These are phyloP conservation scores for Phytophthora citrophthora DNA, from an alignment of 352 stramenopile genomes.

Conservation along the genomic window DNA sequence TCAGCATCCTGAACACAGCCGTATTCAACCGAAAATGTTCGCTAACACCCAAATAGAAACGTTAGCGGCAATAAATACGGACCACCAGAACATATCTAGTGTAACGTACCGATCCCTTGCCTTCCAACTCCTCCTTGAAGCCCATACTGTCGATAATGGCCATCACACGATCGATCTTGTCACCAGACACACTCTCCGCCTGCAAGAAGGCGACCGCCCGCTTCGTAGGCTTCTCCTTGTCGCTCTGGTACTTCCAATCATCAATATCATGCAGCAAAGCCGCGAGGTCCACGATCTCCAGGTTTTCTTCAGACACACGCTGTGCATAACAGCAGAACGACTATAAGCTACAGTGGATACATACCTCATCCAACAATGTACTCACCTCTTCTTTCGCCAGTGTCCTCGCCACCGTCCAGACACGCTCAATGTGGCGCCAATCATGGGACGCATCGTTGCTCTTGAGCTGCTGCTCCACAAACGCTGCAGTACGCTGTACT, in stretches of 20 bases:
- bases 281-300: conserved; percentile 85
- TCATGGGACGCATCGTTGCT: conserved; percentile 87
- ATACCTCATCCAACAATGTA: neutral
- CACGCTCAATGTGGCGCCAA: conserved; percentile 89
- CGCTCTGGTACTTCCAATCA: conserved; percentile 89
- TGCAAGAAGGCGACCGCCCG: conserved; percentile 64
- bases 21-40: conserved; percentile 66
- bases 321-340: conserved; percentile 15
- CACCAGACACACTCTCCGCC: conserved; percentile 49
- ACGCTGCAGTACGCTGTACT: conserved; percentile 73
- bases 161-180: conserved; percentile 76
- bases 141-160: conserved; percentile 85
- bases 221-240: conserved; percentile 55
- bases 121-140: conserved; percentile 84
- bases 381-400: conserved; percentile 81
- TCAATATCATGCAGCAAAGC: conserved; percentile 92
- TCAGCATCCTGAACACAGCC: conserved; percentile 92
- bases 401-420: conserved; percentile 76
- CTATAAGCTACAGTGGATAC: neutral
- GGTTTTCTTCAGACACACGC: conserved; percentile 56
- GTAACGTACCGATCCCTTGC: conserved; percentile 22
- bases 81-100: neutral
- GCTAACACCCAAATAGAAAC: conserved; percentile 10
- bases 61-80: neutral
- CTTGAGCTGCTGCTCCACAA: conserved; percentile 76